Evolutionary conservation across 1,284 basidiomycete genomes (phyloP), one percentile per base, ranked within the genome.

Genomic region (Rhodotorula sp.): DNA sequence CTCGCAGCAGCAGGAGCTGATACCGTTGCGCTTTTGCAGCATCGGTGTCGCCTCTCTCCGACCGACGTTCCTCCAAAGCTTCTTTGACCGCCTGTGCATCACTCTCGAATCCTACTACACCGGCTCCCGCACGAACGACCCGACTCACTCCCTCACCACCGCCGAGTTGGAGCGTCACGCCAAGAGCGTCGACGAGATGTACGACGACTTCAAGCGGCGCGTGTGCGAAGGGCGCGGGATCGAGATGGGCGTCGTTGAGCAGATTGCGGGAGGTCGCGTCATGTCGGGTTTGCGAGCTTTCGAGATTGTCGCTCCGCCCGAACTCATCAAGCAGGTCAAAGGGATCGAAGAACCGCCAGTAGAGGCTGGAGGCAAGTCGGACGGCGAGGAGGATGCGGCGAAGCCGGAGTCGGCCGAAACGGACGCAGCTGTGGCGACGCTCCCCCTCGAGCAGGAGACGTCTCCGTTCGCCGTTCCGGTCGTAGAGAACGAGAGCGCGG

Each of bases 231-330:
- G 83, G 6, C 76, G 83, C 46, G 75, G 78, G 14, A 80, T 84
- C 43, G 77, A 79, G 20, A 71, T 75, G 43, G 81, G 81, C 5
- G 76, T 81, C 10, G 79, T 83, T 21, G 80, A 82, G 56, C 70
- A 73, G 14, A 73, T 84, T 29, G 83, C 83, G 1, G 82, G 83
- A 20, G 83, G 83, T 2, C 70, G 83, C 29, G 83, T 84, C n/a
- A 81, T 81, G 77, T 83, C 82, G 0, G 83, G 83, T 23, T 73
- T 83, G 58, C 77, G 77, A 26, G 82, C 82, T 26, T 83, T 80
- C 77, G 75, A 75, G 31, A 67, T 79, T 48, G 79, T 77, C 62
- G 79, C 77, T 10, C 76, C 75, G 46, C 63, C 74, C 62, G 71
- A 75, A 51, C 70, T 71, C 49, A 68, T 74, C 21, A 7, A 66